Conservation (phyloP, 495 filamentous ascomycete species). For the Hypomontagnella monticulosa region DNA sequence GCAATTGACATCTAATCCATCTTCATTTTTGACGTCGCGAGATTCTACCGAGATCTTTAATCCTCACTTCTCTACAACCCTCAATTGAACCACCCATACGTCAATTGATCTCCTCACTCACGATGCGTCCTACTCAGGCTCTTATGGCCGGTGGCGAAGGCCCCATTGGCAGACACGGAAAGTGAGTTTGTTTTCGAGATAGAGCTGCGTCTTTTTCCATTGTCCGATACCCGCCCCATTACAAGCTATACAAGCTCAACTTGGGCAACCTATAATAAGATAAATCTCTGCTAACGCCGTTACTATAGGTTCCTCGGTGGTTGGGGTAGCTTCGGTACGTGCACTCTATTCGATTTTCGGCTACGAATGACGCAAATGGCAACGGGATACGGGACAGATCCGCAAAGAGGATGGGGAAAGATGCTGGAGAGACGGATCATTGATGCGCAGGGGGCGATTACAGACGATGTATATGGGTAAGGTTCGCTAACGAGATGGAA, state of each 20-base stretch:
- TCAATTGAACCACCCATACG: slow-evolving; percentile 46
- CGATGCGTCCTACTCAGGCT: slow-evolving; percentile 69
- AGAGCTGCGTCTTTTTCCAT: slow-evolving; percentile 37
- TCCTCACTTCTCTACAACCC: slow-evolving; percentile 36
- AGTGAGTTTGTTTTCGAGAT: slow-evolving; percentile 66
- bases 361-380: neutral
- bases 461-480: slow-evolving; percentile 42
- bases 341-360: slow-evolving; percentile 11
- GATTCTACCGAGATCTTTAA: slow-evolving; percentile 40
- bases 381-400: neutral
- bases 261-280: neutral
- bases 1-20: slow-evolving; percentile 16
- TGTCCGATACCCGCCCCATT: slow-evolving; percentile 22
- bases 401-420: neutral
- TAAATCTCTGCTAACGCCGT: slow-evolving; percentile 43
- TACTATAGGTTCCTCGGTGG: slow-evolving; percentile 78
- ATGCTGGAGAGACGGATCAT: slow-evolving; percentile 1
- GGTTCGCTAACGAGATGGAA: slow-evolving; percentile 39
- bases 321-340: slow-evolving; percentile 89
- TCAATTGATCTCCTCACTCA: slow-evolving; percentile 50
- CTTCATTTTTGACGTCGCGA: slow-evolving; percentile 45
- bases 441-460: neutral
- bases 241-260: neutral
- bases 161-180: slow-evolving; percentile 70
- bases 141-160: slow-evolving; percentile 61